Percentiles rank a stretch among this genome's conserved stretches.
phyloP scores from a whole-genome alignment of 1,139 yeast species.

The Nakaseomyces bracarensis region DNA sequence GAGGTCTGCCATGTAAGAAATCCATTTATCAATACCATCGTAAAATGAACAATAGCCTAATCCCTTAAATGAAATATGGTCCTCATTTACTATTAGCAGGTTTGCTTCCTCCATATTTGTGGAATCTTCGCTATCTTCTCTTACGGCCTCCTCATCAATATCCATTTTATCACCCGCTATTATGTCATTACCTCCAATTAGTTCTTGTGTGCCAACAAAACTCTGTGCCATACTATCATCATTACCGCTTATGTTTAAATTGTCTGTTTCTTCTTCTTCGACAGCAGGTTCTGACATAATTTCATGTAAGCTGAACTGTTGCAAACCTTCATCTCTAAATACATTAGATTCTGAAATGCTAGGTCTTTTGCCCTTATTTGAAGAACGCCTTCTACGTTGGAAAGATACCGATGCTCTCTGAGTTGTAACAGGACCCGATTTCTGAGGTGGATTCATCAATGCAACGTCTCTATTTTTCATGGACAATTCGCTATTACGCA shows the following conservation, averaged over 20 bases:
- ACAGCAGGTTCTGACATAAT: slow-evolving; percentile 25
- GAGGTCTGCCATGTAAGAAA: slow-evolving; percentile 14
- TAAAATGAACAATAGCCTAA: slow-evolving; percentile 22
- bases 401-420: slow-evolving; percentile 5
- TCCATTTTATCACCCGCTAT: slow-evolving; percentile 13
- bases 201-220: slow-evolving; percentile 7
- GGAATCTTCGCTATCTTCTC: slow-evolving; percentile 8
- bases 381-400: slow-evolving; percentile 23
- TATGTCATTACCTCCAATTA: slow-evolving; percentile 8
- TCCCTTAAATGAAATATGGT: slow-evolving; percentile 21
- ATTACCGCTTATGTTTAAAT: slow-evolving; percentile 4
- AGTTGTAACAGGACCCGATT: slow-evolving; percentile 9
- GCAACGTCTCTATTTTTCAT: not conserved
- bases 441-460: slow-evolving; percentile 7
- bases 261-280: slow-evolving; percentile 14
- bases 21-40: slow-evolving; percentile 22
- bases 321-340: slow-evolving; percentile 30
- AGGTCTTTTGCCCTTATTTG: slow-evolving; percentile 25
- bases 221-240: slow-evolving; percentile 9
- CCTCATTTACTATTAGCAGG: slow-evolving; percentile 25
- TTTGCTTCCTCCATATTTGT: slow-evolving; percentile 9
- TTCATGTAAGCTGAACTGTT: slow-evolving; percentile 29
- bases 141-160: slow-evolving; percentile 9
- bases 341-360: slow-evolving; percentile 28
- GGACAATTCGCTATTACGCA: not conserved